Evolutionary conservation across 495 filamentous ascomycete species (phyloP).

Genomic region (Xylaria intraflava): DNA sequence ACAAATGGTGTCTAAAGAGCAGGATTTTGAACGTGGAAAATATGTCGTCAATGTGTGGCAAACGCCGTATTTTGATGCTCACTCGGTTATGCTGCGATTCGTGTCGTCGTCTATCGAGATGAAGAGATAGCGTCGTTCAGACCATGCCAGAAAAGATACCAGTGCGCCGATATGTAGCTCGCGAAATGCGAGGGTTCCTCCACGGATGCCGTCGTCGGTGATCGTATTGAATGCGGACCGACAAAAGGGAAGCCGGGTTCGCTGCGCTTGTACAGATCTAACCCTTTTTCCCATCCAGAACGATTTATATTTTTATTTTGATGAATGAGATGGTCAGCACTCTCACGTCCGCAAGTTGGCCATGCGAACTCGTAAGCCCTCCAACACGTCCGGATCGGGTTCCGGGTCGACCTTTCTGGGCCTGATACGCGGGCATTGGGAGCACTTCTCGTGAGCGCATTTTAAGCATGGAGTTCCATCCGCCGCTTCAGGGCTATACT

Average conservation of each 20-base stretch:
- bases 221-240: not conserved
- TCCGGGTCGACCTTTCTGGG: slow-evolving; percentile 56
- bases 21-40: not conserved
- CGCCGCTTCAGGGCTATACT: slow-evolving; percentile 41
- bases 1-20: not conserved
- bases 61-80: slow-evolving; percentile 15
- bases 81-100: slow-evolving; percentile 23
- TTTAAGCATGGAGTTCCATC: slow-evolving; percentile 47
- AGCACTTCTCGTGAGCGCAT: slow-evolving; percentile 54
- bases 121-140: not conserved
- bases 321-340: slow-evolving; percentile 5
- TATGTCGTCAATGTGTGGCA: not conserved
- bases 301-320: not conserved
- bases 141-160: slow-evolving; percentile 4
- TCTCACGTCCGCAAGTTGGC: slow-evolving; percentile 16
- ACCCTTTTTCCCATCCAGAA: not conserved
- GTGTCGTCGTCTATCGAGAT: slow-evolving; percentile 20
- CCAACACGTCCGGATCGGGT: slow-evolving; percentile 58
- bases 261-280: not conserved
- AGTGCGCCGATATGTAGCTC: slow-evolving; percentile 1
- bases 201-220: not conserved
- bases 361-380: slow-evolving; percentile 39
- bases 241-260: not conserved
- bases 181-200: not conserved
- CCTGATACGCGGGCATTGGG: slow-evolving; percentile 39